phyloP scores from a whole-genome alignment of 139 green algal genomes.

The Yamagishiella unicocca region DNA sequence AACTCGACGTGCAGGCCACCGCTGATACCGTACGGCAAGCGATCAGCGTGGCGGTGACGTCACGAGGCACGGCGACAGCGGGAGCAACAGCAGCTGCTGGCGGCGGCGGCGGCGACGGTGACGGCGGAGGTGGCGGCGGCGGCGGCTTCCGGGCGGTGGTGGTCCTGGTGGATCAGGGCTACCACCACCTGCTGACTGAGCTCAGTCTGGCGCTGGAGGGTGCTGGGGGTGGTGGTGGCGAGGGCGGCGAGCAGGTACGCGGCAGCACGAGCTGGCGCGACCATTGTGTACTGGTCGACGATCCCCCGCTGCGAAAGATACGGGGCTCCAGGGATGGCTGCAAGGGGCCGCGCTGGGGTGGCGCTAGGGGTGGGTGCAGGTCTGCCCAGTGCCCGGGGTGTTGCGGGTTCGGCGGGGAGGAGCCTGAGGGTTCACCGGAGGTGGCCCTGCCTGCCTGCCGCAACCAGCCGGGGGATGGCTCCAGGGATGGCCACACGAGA shows the following conservation, averaged over 20 bases:
- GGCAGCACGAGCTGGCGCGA: too few species aligned
- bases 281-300: too few species aligned
- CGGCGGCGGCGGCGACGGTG: background rate
- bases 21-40: background rate
- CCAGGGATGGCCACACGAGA: too few species aligned
- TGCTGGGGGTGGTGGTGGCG: background rate
- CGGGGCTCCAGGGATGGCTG: too few species aligned
- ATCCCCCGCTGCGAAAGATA: too few species aligned
- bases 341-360: too few species aligned
- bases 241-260: background rate
- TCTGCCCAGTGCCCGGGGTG: too few species aligned
- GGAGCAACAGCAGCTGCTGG: background rate
- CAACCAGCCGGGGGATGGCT: too few species aligned
- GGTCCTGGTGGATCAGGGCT: conserved; percentile 73
- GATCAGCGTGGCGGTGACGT: background rate
- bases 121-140: background rate
- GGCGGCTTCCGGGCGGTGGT: conserved; percentile 37
- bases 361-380: too few species aligned
- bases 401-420: background rate
- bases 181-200: conserved; percentile 52
- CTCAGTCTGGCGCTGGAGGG: conserved; percentile 34
- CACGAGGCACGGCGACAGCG: background rate
- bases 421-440: background rate
- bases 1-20: conserved; percentile 30
- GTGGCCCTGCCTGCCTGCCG: too few species aligned